These are phyloP conservation scores for Raphanus hybrid DNA, from an alignment of 441 rosid genomes.

Conservation along the genomic window DNA sequence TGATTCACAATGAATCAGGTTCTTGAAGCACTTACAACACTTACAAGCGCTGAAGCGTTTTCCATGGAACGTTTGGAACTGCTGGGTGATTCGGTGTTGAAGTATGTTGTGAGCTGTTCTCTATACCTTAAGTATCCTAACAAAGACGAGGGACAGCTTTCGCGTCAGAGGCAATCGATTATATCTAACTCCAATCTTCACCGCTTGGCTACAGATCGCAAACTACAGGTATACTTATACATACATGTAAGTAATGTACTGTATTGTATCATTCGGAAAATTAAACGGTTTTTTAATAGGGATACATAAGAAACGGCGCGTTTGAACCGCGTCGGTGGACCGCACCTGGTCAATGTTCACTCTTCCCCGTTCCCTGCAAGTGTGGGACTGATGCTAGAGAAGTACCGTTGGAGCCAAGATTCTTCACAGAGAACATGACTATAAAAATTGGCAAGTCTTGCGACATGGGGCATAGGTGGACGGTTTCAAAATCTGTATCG, in stretches of 20 bases:
- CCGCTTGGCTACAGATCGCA: constrained; percentile 61
- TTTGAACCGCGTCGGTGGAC: constrained; percentile 96
- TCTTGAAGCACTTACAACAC: constrained; percentile 84
- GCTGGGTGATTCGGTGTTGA: constrained; percentile 95
- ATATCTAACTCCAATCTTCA: constrained; percentile 80
- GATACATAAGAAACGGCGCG: constrained; percentile 75
- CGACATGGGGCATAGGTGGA: constrained; percentile 91
- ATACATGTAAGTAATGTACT: background rate
- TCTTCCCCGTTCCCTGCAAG: constrained; percentile 64
- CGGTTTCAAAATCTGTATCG: constrained; percentile 80
- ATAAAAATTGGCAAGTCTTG: constrained; percentile 68
- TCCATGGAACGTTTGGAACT: constrained; percentile 98
- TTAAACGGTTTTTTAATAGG: constrained; percentile 48
- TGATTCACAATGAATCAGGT: constrained; percentile 51
- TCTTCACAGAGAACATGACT: constrained; percentile 56
- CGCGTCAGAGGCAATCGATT: constrained; percentile 48
- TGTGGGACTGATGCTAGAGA: constrained; percentile 69
- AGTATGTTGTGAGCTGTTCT: constrained; percentile 79
- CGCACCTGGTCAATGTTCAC: constrained; percentile 81
- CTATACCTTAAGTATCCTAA: constrained; percentile 73
- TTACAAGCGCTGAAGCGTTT: constrained; percentile 72
- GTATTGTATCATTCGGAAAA: background rate
- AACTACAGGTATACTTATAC: constrained; percentile 66
- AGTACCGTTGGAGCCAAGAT: constrained; percentile 75
- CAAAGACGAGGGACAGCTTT: constrained; percentile 79